Base-by-base conservation (phyloP, 208 protist species). In the Leishmania braziliensis region DNA sequence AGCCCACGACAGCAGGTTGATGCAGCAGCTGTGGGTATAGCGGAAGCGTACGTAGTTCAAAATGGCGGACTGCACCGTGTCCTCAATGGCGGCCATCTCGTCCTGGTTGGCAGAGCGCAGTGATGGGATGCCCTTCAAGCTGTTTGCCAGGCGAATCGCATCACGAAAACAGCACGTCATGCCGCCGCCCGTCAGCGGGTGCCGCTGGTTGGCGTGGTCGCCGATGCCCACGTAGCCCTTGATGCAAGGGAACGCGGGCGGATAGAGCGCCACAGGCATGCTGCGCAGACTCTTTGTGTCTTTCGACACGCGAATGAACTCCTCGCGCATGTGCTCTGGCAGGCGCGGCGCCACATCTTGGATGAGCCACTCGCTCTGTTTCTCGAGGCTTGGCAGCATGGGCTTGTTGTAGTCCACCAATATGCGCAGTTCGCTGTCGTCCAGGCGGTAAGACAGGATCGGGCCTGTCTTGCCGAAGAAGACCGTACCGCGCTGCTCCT, bases 161-260 rank as follows among this genome's bases (percentile, higher is more conserved):
- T 99, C 98, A 36, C 89, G 89, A 82, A 99, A 95, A 36, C 91
- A 93, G 75, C 98, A 95, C 23, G 93, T 97, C 94, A 98, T 98
- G 82, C 96, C 94, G 53, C 92, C 96, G 76, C 98, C 98, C 10
- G 97, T 99, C 23, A 99, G 88, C 23, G 97, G 96, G 89, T 99
- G 94, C 56, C 98, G 92, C 90, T 98, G 96, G 90, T 99, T 99
- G 75, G 92, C 90, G 79, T 98, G 94, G 84, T 99, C 98, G 58
- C 98, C 98, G 71, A 99, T 88, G 69, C 95, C 87, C 3, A 98
- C 82, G 72, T 96, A 97, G 83, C 98, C 97, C 78, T 89, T 88
- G 74, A 93, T 90, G 80, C 81, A 88, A 36, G 90, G 89, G 77
- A 94, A 95, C 51, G 87, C 90, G 46, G 93, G 81, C 70, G 92